Evolutionary conservation across 2,329 filamentous ascomycete genomes (phyloP).

Genomic region (Fusarium redolens): DNA sequence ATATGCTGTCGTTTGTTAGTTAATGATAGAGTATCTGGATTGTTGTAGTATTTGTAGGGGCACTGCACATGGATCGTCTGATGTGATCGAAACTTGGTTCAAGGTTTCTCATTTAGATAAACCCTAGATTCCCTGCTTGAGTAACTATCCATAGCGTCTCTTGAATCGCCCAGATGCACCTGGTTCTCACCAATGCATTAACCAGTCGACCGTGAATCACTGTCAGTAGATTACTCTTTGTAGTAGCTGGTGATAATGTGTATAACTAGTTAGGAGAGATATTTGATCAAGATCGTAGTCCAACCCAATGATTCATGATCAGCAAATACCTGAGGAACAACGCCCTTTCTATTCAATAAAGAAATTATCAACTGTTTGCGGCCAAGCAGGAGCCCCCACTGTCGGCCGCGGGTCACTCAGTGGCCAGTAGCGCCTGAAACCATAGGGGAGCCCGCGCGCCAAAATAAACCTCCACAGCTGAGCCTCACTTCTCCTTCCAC

Average conservation of each 20-base stretch:
- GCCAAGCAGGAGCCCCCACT: constrained; percentile 4
- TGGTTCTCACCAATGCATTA: not conserved
- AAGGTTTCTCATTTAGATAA: not conserved
- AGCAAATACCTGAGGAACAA: not conserved
- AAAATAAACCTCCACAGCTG: constrained; percentile 35
- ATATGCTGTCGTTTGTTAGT: not conserved
- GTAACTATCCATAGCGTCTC: not conserved
- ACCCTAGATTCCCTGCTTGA: not conserved
- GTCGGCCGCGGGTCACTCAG: constrained; percentile 14
- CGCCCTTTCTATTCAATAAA: not conserved
- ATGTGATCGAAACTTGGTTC: not conserved
- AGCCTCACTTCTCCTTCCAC: constrained; percentile 30
- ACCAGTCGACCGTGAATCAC: not conserved
- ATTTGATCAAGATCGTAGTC: not conserved
- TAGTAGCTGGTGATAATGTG: not conserved
- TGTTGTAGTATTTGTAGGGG: not conserved
- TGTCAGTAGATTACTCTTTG: not conserved
- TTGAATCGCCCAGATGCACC: not conserved
- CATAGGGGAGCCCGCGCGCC: constrained; percentile 22
- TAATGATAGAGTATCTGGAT: not conserved
- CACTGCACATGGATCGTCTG: not conserved
- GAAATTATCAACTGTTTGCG: not conserved
- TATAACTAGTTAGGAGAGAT: not conserved
- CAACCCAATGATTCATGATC: not conserved
- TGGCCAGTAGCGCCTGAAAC: constrained; percentile 35